phyloP scores from a whole-genome alignment of 1,139 yeast genomes.

The Zygosaccharomyces sapae region DNA sequence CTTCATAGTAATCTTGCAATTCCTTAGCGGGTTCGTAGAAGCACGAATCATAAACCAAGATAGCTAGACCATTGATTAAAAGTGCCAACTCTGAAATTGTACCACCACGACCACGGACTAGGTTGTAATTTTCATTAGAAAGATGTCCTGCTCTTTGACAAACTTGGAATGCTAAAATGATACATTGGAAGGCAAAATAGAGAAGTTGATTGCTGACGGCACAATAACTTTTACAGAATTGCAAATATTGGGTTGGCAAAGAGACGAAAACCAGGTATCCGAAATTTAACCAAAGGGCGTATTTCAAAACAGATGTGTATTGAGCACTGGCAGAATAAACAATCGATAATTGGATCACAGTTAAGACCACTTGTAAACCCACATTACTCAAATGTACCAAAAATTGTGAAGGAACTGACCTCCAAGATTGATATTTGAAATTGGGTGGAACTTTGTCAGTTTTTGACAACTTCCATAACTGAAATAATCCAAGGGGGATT shows the following conservation, averaged over 20 bases:
- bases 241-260: conserved; percentile 33
- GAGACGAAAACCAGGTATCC: conserved; percentile 29
- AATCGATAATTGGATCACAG: conserved; percentile 34
- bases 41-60: conserved; percentile 41
- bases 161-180: conserved; percentile 26
- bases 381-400: conserved; percentile 29
- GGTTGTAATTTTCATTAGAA: conserved; percentile 30
- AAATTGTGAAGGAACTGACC: conserved; percentile 16
- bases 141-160: conserved; percentile 26
- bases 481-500: conserved; percentile 34
- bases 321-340: conserved; percentile 16
- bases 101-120: conserved; percentile 30
- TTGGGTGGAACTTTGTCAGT: conserved; percentile 26
- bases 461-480: conserved; percentile 27
- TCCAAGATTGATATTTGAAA: conserved; percentile 33
- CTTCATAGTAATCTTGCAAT: conserved; percentile 40
- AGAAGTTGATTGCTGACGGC: conserved; percentile 35
- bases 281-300: conserved; percentile 25
- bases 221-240: conserved; percentile 35
- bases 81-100: conserved; percentile 26
- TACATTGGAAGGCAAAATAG: conserved; percentile 27
- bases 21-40: conserved; percentile 46
- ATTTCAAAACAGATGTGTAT: conserved; percentile 15
- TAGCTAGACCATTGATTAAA: conserved; percentile 35
- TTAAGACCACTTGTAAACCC: conserved; percentile 34